Evolutionary conservation across 495 filamentous ascomycete genomes (phyloP).

Genomic region (Neurospora sp.): DNA sequence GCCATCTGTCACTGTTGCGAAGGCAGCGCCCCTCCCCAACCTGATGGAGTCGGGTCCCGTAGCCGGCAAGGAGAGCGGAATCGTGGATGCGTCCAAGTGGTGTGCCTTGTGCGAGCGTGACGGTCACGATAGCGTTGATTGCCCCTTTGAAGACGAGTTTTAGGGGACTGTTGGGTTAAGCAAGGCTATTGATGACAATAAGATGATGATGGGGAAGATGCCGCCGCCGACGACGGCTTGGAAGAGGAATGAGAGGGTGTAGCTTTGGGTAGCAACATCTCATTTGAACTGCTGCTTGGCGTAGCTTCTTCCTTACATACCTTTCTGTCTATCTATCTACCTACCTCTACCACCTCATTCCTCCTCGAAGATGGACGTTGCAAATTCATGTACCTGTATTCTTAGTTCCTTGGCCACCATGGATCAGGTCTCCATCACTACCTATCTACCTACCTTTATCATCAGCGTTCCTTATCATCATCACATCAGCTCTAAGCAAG

Average conservation of each 20-base stretch:
- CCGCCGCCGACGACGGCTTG: background rate
- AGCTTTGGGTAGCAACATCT: background rate
- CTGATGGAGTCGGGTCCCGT: slow-evolving; percentile 61
- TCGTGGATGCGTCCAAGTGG: slow-evolving; percentile 82
- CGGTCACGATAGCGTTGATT: slow-evolving; percentile 91
- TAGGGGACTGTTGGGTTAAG: slow-evolving; percentile 10
- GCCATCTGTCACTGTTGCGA: background rate
- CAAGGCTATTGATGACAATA: background rate
- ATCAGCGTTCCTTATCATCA: background rate
- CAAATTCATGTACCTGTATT: background rate
- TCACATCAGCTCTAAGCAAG: background rate
- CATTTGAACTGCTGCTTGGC: background rate
- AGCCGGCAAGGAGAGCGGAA: slow-evolving; percentile 69
- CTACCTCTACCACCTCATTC: background rate
- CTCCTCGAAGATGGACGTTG: background rate
- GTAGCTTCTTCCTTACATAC: background rate
- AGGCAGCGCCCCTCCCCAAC: slow-evolving; percentile 39
- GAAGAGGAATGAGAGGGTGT: background rate
- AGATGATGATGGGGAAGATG: background rate
- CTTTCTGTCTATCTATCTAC: background rate
- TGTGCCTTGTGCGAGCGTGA: slow-evolving; percentile 95
- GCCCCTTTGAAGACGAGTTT: slow-evolving; percentile 82
- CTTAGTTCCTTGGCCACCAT: background rate
- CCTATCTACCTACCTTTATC: background rate
- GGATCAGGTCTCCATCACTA: background rate